Conservation (phyloP, 495 filamentous ascomycete species). For the Filosporella fistucella region DNA sequence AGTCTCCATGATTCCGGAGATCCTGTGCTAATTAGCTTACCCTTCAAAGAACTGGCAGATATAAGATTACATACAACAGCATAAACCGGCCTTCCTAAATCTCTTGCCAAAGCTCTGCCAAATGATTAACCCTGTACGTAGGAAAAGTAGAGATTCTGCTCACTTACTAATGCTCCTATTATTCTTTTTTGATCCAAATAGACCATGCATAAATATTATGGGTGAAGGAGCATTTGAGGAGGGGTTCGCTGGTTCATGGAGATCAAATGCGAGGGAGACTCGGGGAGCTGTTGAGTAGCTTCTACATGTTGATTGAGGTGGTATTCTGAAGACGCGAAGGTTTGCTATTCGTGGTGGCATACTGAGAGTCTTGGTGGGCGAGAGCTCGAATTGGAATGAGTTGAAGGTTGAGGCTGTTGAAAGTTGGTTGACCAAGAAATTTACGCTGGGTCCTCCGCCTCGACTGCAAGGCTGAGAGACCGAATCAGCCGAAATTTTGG, state of each 20-base stretch:
- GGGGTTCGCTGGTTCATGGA: slow-evolving; percentile 40
- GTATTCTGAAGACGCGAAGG: neutral
- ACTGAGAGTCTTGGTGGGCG: too few relatives aligned
- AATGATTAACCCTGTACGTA: slow-evolving; percentile 12
- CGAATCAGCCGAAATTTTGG: too few relatives aligned
- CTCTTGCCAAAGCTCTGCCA: slow-evolving; percentile 71
- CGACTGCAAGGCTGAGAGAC: too few relatives aligned
- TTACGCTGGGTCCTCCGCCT: too few relatives aligned
- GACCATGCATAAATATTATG: slow-evolving; percentile 85
- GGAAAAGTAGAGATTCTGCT: slow-evolving; percentile 28
- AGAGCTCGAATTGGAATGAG: too few relatives aligned
- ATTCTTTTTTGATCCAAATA: slow-evolving; percentile 96
- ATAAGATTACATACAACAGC: slow-evolving; percentile 57
- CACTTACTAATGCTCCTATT: slow-evolving; percentile 96
- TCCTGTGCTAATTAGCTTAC: slow-evolving; percentile 49
- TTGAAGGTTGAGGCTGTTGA: too few relatives aligned
- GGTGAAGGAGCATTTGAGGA: slow-evolving; percentile 46
- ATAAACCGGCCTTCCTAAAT: slow-evolving; percentile 78
- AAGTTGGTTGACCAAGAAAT: too few relatives aligned
- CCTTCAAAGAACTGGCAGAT: slow-evolving; percentile 3
- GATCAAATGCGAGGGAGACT: slow-evolving; percentile 54
- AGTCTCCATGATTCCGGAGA: slow-evolving; percentile 91
- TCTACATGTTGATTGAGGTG: neutral
- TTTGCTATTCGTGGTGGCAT: slow-evolving; percentile 11
- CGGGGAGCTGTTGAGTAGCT: slow-evolving; percentile 15